Percentiles rank a stretch among this genome's conserved stretches.
These are phyloP conservation scores for Cercospora citrullina DNA, from an alignment of 2,329 filamentous ascomycete genomes.

Conservation along the genomic window DNA sequence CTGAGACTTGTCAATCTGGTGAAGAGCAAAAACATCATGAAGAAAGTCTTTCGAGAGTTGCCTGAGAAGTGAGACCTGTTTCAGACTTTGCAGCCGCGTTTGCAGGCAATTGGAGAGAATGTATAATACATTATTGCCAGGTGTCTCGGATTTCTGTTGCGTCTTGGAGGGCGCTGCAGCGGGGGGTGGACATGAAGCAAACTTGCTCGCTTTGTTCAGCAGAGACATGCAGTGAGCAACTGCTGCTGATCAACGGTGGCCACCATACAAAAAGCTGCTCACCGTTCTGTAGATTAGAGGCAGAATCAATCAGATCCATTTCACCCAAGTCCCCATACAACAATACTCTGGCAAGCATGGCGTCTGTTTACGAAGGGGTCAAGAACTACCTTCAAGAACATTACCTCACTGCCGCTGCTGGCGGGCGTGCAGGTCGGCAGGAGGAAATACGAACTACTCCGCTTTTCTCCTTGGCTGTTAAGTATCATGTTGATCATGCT, in stretches of 20 bases:
- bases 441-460: conserved; percentile 32
- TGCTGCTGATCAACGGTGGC: background rate
- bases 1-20: conserved; percentile 82
- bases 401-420: conserved; percentile 1
- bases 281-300: background rate
- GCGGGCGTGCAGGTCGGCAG: conserved; percentile 14
- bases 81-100: background rate
- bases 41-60: conserved; percentile 66
- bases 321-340: background rate
- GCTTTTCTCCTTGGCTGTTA: conserved; percentile 31
- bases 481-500: conserved; percentile 20
- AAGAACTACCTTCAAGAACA: conserved; percentile 6
- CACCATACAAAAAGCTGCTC: background rate
- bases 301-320: background rate
- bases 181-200: conserved; percentile 4
- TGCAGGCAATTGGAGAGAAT: background rate
- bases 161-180: background rate
- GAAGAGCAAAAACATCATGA: conserved; percentile 90
- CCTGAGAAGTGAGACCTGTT: conserved; percentile 30
- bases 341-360: background rate
- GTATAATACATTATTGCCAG: background rate
- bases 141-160: background rate
- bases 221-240: background rate
- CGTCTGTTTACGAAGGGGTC: background rate
- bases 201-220: conserved; percentile 8